Conservation (phyloP, 73 alveolate genomes). For the Breviolum minutum region DNA sequence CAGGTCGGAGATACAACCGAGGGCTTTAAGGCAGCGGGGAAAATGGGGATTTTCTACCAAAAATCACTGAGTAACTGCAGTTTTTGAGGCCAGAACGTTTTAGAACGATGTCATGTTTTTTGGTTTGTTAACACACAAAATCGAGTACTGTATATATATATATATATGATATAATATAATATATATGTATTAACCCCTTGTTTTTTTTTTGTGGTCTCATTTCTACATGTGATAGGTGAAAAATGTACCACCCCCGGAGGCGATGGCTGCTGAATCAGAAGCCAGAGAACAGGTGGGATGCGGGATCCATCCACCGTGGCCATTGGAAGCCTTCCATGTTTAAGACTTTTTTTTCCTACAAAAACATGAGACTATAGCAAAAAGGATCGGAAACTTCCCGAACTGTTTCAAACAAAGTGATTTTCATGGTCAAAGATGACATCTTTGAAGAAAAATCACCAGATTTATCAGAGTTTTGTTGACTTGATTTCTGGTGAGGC, state of each 20-base stretch:
- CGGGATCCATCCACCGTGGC: too few species aligned
- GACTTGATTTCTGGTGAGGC: not conserved
- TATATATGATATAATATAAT: not conserved
- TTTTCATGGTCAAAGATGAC: not conserved
- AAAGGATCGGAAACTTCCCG: not conserved
- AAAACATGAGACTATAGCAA: too few species aligned
- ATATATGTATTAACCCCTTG: not conserved
- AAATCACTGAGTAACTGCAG: not conserved
- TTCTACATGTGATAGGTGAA: too few species aligned
- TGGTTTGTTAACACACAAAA: too few species aligned
- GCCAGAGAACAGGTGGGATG: slow-evolving; percentile 16
- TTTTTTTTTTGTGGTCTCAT: too few species aligned
- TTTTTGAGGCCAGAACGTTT: too few species aligned
- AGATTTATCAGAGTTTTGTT: not conserved
- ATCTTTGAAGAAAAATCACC: not conserved
- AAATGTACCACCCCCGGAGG: not conserved
- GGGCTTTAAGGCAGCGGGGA: slow-evolving; percentile 8
- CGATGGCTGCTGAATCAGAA: not conserved
- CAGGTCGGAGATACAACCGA: slow-evolving; percentile 4
- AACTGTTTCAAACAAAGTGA: not conserved
- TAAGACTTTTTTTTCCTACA: too few species aligned
- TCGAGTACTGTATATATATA: too few species aligned
- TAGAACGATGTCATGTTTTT: not conserved
- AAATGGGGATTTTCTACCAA: not conserved
- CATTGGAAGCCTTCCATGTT: too few species aligned